A percentile compares a stretch with the other conserved stretches of the same genome.
Conservation (phyloP, 345 rosid species). For the Raphanus sativus region DNA sequence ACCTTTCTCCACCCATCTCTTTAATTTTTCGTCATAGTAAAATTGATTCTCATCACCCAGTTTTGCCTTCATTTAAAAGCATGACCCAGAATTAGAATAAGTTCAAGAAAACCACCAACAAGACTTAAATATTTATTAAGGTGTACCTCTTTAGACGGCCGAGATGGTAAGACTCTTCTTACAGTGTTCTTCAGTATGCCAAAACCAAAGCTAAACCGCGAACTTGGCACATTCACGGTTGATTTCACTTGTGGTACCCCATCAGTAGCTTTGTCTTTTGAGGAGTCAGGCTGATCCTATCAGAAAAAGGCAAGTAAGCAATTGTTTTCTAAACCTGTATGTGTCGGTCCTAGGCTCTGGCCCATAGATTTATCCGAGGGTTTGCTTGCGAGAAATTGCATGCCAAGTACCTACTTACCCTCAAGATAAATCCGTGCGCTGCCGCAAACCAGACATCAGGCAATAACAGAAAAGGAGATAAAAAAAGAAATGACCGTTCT, state of each 20-base stretch:
- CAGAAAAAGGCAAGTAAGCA: slow-evolving; percentile 16
- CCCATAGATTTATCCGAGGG: background rate
- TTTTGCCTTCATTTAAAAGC: slow-evolving; percentile 69
- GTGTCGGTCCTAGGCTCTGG: background rate
- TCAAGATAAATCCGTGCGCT: background rate
- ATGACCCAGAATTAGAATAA: slow-evolving; percentile 30
- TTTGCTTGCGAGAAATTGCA: background rate
- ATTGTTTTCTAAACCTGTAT: slow-evolving; percentile 8
- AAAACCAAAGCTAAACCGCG: slow-evolving; percentile 82
- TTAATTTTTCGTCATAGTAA: slow-evolving; percentile 86
- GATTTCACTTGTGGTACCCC: slow-evolving; percentile 57
- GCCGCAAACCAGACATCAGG: background rate
- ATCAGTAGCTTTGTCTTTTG: slow-evolving; percentile 51
- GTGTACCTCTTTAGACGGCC: slow-evolving; percentile 73
- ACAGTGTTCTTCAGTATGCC: slow-evolving; percentile 83
- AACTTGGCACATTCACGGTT: slow-evolving; percentile 43
- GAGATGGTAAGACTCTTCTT: slow-evolving; percentile 70
- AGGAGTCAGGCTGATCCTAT: slow-evolving; percentile 58
- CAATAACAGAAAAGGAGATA: background rate
- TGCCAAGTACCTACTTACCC: background rate
- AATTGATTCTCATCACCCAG: slow-evolving; percentile 87
- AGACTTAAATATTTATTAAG: slow-evolving; percentile 8
- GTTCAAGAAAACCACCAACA: slow-evolving; percentile 14
- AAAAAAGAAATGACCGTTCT: slow-evolving; percentile 14
- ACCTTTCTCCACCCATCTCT: slow-evolving; percentile 99